Conservation (phyloP, 1,284 basidiomycete species). For the Tetrapyrgos nigripes region DNA sequence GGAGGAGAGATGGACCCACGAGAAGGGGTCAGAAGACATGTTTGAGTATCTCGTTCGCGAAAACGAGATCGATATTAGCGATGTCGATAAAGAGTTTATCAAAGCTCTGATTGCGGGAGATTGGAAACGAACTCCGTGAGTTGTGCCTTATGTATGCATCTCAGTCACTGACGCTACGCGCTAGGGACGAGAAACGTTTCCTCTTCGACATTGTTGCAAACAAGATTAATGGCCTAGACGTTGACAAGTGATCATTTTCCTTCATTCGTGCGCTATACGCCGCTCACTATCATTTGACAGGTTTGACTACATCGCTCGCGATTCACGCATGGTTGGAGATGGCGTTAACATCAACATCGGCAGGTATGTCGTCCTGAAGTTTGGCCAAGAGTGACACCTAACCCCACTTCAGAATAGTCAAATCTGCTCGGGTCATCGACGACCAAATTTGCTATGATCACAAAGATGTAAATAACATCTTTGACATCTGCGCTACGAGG, state of each 20-base stretch:
- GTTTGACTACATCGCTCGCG: constrained; percentile 81
- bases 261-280: neutral
- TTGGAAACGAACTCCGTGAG: constrained; percentile 37
- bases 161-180: neutral
- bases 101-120: constrained; percentile 75
- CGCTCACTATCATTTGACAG: constrained; percentile 35
- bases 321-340: constrained; percentile 72
- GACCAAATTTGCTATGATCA: constrained; percentile 79
- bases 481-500: constrained; percentile 72
- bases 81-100: constrained; percentile 59
- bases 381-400: neutral
- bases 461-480: constrained; percentile 77
- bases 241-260: constrained; percentile 67
- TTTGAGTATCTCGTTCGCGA: constrained; percentile 63
- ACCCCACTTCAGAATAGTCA: constrained; percentile 51
- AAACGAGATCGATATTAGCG: constrained; percentile 51
- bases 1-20: constrained; percentile 60
- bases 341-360: constrained; percentile 32
- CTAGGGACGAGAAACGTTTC: constrained; percentile 50
- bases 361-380: neutral
- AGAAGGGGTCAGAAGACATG: constrained; percentile 77
- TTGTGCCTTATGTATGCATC: constrained; percentile 19
- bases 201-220: constrained; percentile 81
- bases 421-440: constrained; percentile 74
- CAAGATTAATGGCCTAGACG: constrained; percentile 78